A percentile compares a stretch with the other conserved stretches of the same genome.
Conservation (phyloP, 1,284 basidiomycete genomes). For the Meira miltonrushii region DNA sequence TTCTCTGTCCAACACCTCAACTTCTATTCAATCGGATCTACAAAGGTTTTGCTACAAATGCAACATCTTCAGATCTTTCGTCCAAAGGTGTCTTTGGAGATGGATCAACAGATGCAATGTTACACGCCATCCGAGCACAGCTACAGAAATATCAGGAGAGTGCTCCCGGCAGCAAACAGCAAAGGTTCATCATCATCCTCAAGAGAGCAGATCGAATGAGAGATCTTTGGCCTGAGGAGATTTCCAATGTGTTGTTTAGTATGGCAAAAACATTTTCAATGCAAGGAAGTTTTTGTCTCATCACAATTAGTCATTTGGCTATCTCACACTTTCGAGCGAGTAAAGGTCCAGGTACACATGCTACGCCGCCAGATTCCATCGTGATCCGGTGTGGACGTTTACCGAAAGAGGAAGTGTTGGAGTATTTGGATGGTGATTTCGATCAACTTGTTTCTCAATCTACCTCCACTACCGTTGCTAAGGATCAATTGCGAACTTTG, state of each 20-base stretch:
- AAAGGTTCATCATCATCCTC: slow-evolving; percentile 22
- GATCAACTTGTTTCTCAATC: neutral
- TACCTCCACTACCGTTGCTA: neutral
- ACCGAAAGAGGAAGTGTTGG: slow-evolving; percentile 20
- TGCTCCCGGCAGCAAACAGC: neutral
- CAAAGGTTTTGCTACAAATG: neutral
- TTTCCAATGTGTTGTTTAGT: slow-evolving; percentile 34
- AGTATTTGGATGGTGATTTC: slow-evolving; percentile 27
- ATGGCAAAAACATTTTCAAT: slow-evolving; percentile 19
- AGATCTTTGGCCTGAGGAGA: slow-evolving; percentile 44
- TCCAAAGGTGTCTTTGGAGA: slow-evolving; percentile 22
- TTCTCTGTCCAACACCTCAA: neutral
- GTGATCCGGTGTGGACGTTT: slow-evolving; percentile 13
- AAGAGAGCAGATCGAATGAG: slow-evolving; percentile 38
- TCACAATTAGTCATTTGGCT: slow-evolving; percentile 27
- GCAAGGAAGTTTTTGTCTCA: slow-evolving; percentile 24
- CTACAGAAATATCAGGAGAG: neutral
- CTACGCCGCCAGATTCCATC: slow-evolving; percentile 18
- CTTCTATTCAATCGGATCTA: neutral
- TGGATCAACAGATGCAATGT: slow-evolving; percentile 14
- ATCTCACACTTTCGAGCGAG: slow-evolving; percentile 18
- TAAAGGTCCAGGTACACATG: neutral
- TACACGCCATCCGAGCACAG: neutral
- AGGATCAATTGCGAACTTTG: slow-evolving; percentile 16
- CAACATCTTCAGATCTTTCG: neutral